Percentiles rank a stretch among this genome's conserved stretches.
These are phyloP conservation scores for Parachaetomium inaequale DNA, from an alignment of 495 filamentous ascomycete species.

Conservation along the genomic window DNA sequence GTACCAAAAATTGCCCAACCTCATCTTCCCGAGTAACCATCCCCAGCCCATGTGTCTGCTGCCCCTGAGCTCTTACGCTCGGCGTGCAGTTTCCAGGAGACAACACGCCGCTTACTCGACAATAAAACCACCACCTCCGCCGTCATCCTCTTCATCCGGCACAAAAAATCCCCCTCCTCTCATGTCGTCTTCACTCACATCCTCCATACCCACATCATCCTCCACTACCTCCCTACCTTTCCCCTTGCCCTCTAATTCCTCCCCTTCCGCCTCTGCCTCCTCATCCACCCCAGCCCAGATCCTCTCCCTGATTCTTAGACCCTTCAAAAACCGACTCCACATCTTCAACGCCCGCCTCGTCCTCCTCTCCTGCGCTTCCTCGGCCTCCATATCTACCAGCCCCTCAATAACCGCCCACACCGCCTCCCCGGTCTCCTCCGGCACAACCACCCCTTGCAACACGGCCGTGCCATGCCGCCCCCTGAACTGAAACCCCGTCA, in stretches of 20 bases:
- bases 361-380: slow-evolving; percentile 55
- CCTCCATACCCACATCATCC: slow-evolving; percentile 27
- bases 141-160: slow-evolving; percentile 29
- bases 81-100: too few relatives aligned
- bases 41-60: neutral
- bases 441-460: slow-evolving; percentile 70
- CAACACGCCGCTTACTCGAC: neutral
- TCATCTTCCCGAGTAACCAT: too few relatives aligned
- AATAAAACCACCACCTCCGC: slow-evolving; percentile 38
- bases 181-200: slow-evolving; percentile 15
- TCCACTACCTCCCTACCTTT: slow-evolving; percentile 13
- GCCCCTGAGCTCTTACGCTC: neutral
- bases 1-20: too few relatives aligned
- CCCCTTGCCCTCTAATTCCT: slow-evolving; percentile 23
- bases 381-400: slow-evolving; percentile 58
- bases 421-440: slow-evolving; percentile 64
- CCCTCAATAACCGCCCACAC: slow-evolving; percentile 63
- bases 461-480: slow-evolving; percentile 79
- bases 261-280: slow-evolving; percentile 32
- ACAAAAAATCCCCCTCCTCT: slow-evolving; percentile 17
- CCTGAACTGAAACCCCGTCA: slow-evolving; percentile 85
- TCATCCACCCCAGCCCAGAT: slow-evolving; percentile 54
- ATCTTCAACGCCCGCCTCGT: slow-evolving; percentile 56
- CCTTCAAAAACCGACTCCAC: slow-evolving; percentile 76
- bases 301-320: slow-evolving; percentile 71